phyloP scores from a whole-genome alignment of 2,329 filamentous ascomycete genomes.

The Ophiostoma ulmi region DNA sequence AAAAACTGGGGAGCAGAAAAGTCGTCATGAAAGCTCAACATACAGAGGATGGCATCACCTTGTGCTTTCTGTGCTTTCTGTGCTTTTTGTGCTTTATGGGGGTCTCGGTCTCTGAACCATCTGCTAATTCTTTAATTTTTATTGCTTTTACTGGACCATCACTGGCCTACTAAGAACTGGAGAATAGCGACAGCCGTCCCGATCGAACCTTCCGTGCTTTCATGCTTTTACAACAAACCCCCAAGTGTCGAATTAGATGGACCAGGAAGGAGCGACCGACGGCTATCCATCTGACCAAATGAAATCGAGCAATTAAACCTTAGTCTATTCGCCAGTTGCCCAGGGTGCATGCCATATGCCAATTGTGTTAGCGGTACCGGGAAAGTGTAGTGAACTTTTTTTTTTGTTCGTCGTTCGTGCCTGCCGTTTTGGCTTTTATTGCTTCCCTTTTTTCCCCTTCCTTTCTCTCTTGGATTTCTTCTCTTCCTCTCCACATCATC shows the following conservation, averaged over 20 bases:
- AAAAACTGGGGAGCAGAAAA: conserved; percentile 14
- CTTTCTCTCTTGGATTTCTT: conserved; percentile 2
- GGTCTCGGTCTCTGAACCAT: neutral
- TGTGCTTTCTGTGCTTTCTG: neutral
- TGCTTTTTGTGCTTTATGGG: neutral
- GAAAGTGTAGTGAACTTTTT: conserved; percentile 16
- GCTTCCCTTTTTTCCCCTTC: conserved; percentile 13
- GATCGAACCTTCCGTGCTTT: conserved; percentile 20
- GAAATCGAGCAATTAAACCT: conserved; percentile 22
- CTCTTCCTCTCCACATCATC: neutral
- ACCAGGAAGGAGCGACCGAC: conserved; percentile 15
- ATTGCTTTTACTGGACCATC: conserved; percentile 10
- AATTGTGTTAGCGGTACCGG: conserved; percentile 22
- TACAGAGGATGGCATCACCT: conserved; percentile 18
- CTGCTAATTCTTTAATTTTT: neutral
- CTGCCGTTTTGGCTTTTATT: conserved; percentile 10
- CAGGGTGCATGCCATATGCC: conserved; percentile 18
- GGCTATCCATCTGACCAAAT: conserved; percentile 19
- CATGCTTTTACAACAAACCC: neutral
- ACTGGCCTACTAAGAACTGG: conserved; percentile 5
- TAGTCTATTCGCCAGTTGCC: conserved; percentile 21
- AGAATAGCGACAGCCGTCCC: conserved; percentile 24
- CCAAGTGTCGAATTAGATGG: conserved; percentile 14
- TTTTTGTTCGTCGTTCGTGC: conserved; percentile 11
- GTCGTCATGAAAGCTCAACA: conserved; percentile 19